Conservation (phyloP, 768 basidiomycete species). For the Hygrophoropsis aurantiaca region DNA sequence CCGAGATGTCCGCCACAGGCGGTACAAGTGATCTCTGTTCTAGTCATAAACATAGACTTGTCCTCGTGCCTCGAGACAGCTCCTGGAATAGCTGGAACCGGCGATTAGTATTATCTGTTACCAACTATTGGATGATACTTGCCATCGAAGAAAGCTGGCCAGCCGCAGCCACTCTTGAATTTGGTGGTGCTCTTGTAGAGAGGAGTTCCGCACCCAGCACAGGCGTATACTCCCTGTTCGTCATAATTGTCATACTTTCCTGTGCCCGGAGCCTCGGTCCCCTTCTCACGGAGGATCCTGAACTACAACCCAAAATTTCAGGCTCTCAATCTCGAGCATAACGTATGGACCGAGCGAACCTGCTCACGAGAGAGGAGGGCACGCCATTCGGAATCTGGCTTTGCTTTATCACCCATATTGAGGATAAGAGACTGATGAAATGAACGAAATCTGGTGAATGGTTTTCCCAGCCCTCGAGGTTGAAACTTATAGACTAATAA, state of each 20-base stretch:
- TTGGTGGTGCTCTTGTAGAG: slow-evolving; percentile 89
- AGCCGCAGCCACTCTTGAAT: slow-evolving; percentile 91
- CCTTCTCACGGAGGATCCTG: slow-evolving; percentile 80
- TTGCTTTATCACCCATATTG: slow-evolving; percentile 21
- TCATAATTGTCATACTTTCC: slow-evolving; percentile 77
- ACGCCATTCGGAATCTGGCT: slow-evolving; percentile 82
- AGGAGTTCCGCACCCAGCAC: slow-evolving; percentile 78
- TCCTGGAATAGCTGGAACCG: slow-evolving; percentile 75
- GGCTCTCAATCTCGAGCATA: neutral
- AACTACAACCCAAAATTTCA: slow-evolving; percentile 52
- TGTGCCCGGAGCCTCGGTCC: slow-evolving; percentile 76
- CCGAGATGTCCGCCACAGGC: slow-evolving; percentile 94
- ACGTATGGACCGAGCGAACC: slow-evolving; percentile 40
- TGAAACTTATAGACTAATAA: too few relatives aligned
- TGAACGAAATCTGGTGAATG: neutral
- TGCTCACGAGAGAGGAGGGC: slow-evolving; percentile 80
- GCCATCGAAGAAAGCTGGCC: slow-evolving; percentile 99
- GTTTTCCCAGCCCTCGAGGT: too few relatives aligned
- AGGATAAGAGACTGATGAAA: neutral
- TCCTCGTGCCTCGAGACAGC: slow-evolving; percentile 73
- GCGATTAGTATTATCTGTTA: slow-evolving; percentile 1
- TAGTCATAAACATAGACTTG: slow-evolving; percentile 55
- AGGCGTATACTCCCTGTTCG: slow-evolving; percentile 69
- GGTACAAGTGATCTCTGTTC: slow-evolving; percentile 87
- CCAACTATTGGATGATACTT: slow-evolving; percentile 9